These are phyloP conservation scores for Diaporthe eres DNA, from an alignment of 2,329 filamentous ascomycete genomes.

Conservation along the genomic window DNA sequence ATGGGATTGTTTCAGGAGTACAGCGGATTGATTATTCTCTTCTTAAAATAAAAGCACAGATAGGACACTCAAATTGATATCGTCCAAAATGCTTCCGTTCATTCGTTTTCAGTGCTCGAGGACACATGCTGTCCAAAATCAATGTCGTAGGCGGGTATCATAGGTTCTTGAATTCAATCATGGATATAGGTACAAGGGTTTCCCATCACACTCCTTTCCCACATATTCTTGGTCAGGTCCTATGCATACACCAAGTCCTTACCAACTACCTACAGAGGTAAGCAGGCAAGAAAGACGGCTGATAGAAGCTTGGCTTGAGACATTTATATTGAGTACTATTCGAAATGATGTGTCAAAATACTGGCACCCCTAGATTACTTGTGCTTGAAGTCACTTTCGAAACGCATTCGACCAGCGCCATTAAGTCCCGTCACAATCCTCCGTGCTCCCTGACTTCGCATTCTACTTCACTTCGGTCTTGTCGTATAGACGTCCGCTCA, in stretches of 20 bases:
- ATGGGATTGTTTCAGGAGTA: neutral
- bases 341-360: neutral
- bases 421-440: neutral
- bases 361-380: neutral
- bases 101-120: neutral
- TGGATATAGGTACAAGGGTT: no score
- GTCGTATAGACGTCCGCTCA: neutral
- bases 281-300: neutral
- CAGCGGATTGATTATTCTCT: neutral
- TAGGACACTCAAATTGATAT: slow-evolving; percentile 1
- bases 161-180: neutral
- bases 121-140: neutral
- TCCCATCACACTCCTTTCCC: no score
- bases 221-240: neutral
- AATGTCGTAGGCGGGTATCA: neutral
- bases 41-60: neutral
- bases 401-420: neutral
- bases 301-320: neutral
- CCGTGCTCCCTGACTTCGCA: neutral
- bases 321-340: neutral
- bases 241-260: neutral
- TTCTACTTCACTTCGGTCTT: neutral
- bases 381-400: neutral
- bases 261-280: neutral
- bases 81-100: neutral